Base-by-base conservation (phyloP, 306 rosid genomes). In the Vicia villosa region DNA sequence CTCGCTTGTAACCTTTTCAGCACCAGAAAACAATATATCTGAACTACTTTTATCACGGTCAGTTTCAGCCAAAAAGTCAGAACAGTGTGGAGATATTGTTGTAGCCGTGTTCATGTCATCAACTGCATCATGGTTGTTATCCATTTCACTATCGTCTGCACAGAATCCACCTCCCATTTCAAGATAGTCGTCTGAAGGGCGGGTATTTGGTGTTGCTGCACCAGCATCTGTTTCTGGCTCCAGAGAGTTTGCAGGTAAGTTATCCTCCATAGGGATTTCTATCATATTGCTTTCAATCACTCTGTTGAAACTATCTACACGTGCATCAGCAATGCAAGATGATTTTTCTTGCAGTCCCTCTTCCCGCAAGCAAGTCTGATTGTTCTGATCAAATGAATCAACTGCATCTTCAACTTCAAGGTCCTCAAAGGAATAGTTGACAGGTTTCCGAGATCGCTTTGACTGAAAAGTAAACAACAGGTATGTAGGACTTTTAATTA, bases 151-250 rank as follows among this genome's bases (percentile, higher is more conserved):
- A 24, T 89, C 90, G 32, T 83, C 88, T 32, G 68, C 16, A 76
- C 90, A 85, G 72, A 88, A 84, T 10, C 91, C 90, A 57, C 97
- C 97, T 68, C 87, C 96, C 55, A 66, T 64, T 73, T 82, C 64
- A 40, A 66, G 82, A 80, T 75, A 77, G 73, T 68, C 83, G 49
- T 64, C 81, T 67, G 74, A 62, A 68, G 70, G 28, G 63, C 8
- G 63, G 28, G 19, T 14, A 37, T 2, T 26, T 28, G 63, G 20
- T 56, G 63, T 14, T 28, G 63, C 5, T 56, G 87, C 85, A 69
- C 66, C 82, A 19, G 74, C 81, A 47, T 68, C 74, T 9, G 19
- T 32, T 15, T 85, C 92, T 46, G 69, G 28, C 73, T 70, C 85
- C 16, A 74, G 79, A 78, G 47, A 20, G 70, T 81, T 74, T 36